Evolutionary conservation across 1,284 basidiomycete species (phyloP).

Genomic region (Leccinum griseonigrum): DNA sequence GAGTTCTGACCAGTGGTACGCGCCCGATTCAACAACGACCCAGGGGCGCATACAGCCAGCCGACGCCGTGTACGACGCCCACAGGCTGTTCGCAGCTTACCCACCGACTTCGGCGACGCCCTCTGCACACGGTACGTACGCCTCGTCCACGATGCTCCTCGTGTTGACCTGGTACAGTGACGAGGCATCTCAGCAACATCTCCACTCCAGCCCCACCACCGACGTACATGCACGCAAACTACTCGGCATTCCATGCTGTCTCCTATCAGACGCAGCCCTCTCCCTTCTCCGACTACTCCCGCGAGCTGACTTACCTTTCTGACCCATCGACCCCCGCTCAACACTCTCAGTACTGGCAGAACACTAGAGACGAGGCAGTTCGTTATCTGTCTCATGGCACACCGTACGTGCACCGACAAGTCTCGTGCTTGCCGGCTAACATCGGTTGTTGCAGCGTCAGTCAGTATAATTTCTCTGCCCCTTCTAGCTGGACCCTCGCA

Average conservation of each 20-base stretch:
- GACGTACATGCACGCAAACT: conserved; percentile 58
- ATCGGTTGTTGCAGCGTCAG: conserved; percentile 17
- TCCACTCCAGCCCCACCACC: conserved; percentile 55
- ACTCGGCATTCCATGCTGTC: conserved; percentile 40
- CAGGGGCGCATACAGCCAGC: conserved; percentile 12
- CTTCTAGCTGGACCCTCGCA: conserved; percentile 35
- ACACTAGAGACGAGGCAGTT: conserved; percentile 30
- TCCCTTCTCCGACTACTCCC: conserved; percentile 33
- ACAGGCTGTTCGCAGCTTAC: conserved; percentile 59
- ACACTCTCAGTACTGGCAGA: conserved; percentile 33
- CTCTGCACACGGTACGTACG: conserved; percentile 56
- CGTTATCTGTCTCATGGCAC: conserved; percentile 32
- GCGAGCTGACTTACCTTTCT: conserved; percentile 33
- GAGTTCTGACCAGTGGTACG: conserved; percentile 22
- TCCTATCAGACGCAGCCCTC: conserved; percentile 34
- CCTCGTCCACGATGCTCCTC: conserved; percentile 4
- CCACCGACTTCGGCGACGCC: conserved; percentile 70
- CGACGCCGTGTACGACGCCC: conserved; percentile 58
- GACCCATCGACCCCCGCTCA: conserved; percentile 27
- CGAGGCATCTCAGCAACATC: conserved; percentile 60
- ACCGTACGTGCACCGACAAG: conserved; percentile 19
- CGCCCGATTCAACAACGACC: conserved; percentile 13
- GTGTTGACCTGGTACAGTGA: conserved; percentile 42
- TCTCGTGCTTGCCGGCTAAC: conserved; percentile 7
- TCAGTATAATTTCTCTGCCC: conserved; percentile 42